Evolutionary conservation across 768 basidiomycete species (phyloP).

Genomic region (Lactarius sp.): DNA sequence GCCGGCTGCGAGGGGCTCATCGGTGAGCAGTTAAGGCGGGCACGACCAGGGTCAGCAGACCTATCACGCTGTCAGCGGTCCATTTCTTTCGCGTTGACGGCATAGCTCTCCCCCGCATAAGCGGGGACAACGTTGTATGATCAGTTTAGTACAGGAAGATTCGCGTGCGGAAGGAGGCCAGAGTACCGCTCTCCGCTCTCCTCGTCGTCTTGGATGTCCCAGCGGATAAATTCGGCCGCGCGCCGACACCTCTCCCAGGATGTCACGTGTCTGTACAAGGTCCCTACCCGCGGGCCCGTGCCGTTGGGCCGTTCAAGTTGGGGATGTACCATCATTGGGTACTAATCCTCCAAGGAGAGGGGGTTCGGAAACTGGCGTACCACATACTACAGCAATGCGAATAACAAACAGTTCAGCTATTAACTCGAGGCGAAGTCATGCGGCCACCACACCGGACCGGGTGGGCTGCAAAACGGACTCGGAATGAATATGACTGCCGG

Average conservation of each 20-base stretch:
- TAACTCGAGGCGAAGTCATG: too few relatives aligned
- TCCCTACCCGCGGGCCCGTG: neutral
- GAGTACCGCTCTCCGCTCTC: neutral
- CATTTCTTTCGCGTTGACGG: slow-evolving; percentile 54
- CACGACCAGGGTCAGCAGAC: slow-evolving; percentile 38
- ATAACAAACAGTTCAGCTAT: too few relatives aligned
- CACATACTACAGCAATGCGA: too few relatives aligned
- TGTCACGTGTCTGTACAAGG: neutral
- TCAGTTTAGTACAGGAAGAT: slow-evolving; percentile 6
- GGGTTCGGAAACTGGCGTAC: too few relatives aligned
- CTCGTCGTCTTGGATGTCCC: neutral
- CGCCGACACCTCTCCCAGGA: neutral
- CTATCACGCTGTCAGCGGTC: slow-evolving; percentile 79
- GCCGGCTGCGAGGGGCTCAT: slow-evolving; percentile 53
- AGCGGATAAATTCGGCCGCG: neutral
- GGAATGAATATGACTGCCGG: too few relatives aligned
- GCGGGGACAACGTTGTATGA: slow-evolving; percentile 34
- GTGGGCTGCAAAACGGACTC: too few relatives aligned
- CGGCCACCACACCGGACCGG: too few relatives aligned
- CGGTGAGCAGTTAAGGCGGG: slow-evolving; percentile 8
- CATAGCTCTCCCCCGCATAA: slow-evolving; percentile 65
- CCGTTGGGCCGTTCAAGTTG: too few relatives aligned
- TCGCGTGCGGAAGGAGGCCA: neutral
- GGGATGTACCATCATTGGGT: too few relatives aligned
- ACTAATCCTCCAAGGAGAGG: too few relatives aligned